A percentile compares a stretch with the other conserved stretches of the same genome.
Conservation (phyloP, 2,329 filamentous ascomycete species). For the Annulohypoxylon truncatum region DNA sequence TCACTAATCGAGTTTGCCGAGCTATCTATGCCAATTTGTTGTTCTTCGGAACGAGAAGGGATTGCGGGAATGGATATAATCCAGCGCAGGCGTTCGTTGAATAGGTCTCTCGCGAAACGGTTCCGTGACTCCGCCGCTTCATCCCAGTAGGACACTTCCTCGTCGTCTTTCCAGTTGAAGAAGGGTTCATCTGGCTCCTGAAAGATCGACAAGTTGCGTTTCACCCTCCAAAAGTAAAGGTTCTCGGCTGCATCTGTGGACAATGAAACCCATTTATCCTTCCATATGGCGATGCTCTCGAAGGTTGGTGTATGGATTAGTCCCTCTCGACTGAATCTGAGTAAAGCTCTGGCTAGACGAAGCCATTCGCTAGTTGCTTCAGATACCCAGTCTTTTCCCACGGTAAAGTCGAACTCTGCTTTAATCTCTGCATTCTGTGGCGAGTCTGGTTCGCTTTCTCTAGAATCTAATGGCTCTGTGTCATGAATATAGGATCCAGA, state of each 20-base stretch:
- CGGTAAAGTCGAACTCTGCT: slow-evolving; percentile 12
- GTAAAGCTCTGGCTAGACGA: slow-evolving; percentile 10
- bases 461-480: slow-evolving; percentile 1
- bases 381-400: slow-evolving; percentile 22
- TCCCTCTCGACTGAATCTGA: neutral
- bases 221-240: neutral
- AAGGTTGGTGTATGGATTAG: neutral
- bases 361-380: slow-evolving; percentile 7
- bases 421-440: slow-evolving; percentile 31
- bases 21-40: neutral
- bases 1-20: too few species aligned
- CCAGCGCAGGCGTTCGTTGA: neutral
- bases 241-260: neutral
- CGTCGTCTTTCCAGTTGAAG: neutral
- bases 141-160: neutral
- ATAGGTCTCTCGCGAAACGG: neutral
- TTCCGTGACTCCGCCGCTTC: neutral
- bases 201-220: neutral
- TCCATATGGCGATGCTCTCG: neutral
- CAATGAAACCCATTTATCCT: neutral
- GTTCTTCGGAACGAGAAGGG: neutral
- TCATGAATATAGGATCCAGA: neutral
- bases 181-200: neutral
- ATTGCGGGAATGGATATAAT: neutral
- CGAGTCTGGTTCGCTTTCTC: slow-evolving; percentile 1